Base-by-base conservation (phyloP, 2,329 filamentous ascomycete genomes). In the Akanthomyces uredinophilus region DNA sequence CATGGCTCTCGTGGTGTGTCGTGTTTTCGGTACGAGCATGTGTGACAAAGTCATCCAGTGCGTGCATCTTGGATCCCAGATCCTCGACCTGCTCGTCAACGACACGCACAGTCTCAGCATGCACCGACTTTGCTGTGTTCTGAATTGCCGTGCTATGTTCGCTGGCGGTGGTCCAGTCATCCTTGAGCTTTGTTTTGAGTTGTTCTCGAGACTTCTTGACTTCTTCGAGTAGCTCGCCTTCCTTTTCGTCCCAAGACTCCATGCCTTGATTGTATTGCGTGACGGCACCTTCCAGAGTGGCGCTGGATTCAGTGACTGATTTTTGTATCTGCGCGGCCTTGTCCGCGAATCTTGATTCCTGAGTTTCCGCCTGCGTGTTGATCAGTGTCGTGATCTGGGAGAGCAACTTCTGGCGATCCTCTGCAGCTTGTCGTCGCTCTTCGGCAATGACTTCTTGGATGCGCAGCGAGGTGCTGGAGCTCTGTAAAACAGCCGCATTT, bases 11-110 rank as follows among this genome's bases (percentile, higher is more conserved):
- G 72, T 95, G 88, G 70, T 96, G 92, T 20, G 81, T 80, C 35
- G 88, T 85, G 72, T 96, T 98, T 69, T 96, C 89, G 1, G 84
- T 85, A 64, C 88, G 86, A 55, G 96, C 92, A 37, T 90, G 87
- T 37, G 88, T 83, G 44, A 98, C 92, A 68, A 97, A 96, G 66
- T 94, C 91, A 69, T 98, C 94, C 8, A 99, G 83, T 1, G 91
- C 90, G 62, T 87, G 85, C 84, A 99, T 93, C 74, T 98, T 92
- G n/a, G 82, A 83, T 64, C 90, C 88, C 71, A 99, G 89, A 67
- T 96, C 91, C 61, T 85, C 83, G 77, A 96, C 90, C 76, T 99
- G 95, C 62, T 90, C 88, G 70, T 94, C 90, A 14, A 98, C 93
- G 63, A 96, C 94, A 7, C 88, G 88, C 35, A 96, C 86, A 0